A percentile compares a stretch with the other conserved stretches of the same genome.
Conservation (phyloP, 306 rosid genomes). For the Prinsepia uniflora region DNA sequence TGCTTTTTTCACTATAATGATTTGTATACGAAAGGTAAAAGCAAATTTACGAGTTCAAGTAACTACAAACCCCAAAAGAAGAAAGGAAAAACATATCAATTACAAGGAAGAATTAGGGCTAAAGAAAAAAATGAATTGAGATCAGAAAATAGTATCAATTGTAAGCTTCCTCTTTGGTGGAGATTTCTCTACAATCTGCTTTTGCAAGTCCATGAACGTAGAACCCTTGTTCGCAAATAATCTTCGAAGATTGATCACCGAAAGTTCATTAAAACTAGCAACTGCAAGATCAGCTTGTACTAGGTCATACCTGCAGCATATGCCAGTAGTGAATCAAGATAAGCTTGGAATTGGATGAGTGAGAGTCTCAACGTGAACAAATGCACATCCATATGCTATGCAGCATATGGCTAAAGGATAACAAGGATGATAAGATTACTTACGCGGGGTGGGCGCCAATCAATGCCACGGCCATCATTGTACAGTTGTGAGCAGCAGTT, state of each 20-base stretch:
- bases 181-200: constrained; percentile 68
- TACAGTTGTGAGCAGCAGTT: constrained; percentile 96
- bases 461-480: constrained; percentile 95
- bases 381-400: too few relatives aligned
- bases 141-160: constrained; percentile 78
- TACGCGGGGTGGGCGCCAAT: constrained; percentile 92
- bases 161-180: constrained; percentile 81
- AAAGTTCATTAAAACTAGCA: constrained; percentile 79
- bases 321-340: background rate
- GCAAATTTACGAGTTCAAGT: background rate
- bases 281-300: constrained; percentile 98
- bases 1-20: background rate
- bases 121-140: constrained; percentile 29
- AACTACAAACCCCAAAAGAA: constrained; percentile 3
- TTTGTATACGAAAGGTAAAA: background rate
- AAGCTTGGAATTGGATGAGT: too few relatives aligned
- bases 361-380: too few relatives aligned
- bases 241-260: constrained; percentile 93
- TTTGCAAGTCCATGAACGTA: constrained; percentile 85
- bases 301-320: constrained; percentile 71
- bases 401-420: too few relatives aligned
- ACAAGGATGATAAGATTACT: constrained; percentile 23
- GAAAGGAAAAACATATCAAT: background rate
- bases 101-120: background rate
- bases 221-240: constrained; percentile 86